A percentile compares a stretch with the other conserved stretches of the same genome.
Conservation (phyloP, 2,329 filamentous ascomycete genomes). For the Akanthomyces lecanii region DNA sequence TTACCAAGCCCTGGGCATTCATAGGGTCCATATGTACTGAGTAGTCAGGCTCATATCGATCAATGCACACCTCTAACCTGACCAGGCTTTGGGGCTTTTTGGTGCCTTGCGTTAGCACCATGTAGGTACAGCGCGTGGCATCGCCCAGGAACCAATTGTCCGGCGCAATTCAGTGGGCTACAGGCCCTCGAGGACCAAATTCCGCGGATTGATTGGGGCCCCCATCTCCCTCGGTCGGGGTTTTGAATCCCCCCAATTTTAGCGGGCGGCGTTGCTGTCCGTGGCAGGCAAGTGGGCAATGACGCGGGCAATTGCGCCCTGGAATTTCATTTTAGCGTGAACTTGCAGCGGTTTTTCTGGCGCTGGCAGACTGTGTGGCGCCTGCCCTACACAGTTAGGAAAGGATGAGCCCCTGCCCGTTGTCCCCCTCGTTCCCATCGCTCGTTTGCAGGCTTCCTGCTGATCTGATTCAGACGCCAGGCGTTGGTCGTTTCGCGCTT, state of each 20-base stretch:
- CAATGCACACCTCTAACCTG: neutral
- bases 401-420: neutral
- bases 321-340: neutral
- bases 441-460: neutral
- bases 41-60: neutral
- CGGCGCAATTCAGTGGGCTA: neutral
- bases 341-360: neutral
- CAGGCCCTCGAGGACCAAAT: neutral
- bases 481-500: neutral
- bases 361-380: neutral
- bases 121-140: neutral
- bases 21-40: neutral
- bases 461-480: neutral
- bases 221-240: neutral
- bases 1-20: neutral
- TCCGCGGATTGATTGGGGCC: neutral
- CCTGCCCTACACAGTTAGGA: constrained; percentile 7
- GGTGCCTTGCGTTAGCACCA: constrained; percentile 3
- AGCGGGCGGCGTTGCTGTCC: neutral
- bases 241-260: neutral
- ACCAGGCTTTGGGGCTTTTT: neutral
- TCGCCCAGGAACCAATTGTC: neutral
- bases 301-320: neutral
- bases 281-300: neutral
- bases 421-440: neutral